Evolutionary conservation across 805 yeast species (phyloP).

Genomic region (Ogataea pini): DNA sequence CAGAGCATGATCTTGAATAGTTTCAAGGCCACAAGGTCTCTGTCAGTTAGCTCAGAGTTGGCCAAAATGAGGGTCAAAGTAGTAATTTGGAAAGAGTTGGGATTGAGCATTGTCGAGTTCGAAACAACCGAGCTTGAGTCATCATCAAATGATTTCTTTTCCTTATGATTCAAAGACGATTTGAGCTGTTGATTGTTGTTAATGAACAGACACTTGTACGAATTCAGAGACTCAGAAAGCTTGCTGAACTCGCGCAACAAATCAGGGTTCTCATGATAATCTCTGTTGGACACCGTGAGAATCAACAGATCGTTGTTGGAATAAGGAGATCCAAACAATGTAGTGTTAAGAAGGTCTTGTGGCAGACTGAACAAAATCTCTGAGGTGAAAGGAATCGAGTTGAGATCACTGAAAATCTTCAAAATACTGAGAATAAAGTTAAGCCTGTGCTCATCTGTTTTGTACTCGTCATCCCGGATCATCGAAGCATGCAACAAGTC

Average conservation of each 20-base stretch:
- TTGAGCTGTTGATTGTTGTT: constrained; percentile 29
- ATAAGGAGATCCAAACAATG: constrained; percentile 23
- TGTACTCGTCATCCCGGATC: constrained; percentile 24
- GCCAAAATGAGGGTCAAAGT: constrained; percentile 26
- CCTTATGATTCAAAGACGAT: not conserved
- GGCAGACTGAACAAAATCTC: constrained; percentile 35
- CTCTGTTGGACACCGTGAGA: constrained; percentile 25
- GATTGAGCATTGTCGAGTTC: constrained; percentile 30
- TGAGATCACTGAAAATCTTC: constrained; percentile 35
- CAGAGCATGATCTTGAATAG: constrained; percentile 26
- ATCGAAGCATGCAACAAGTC: constrained; percentile 67
- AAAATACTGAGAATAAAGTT: constrained; percentile 39
- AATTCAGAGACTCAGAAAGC: constrained; percentile 13
- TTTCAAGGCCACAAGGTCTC: constrained; percentile 28
- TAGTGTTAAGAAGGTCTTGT: constrained; percentile 26
- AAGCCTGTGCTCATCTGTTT: constrained; percentile 33
- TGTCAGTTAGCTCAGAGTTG: constrained; percentile 15
- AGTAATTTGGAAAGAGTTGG: constrained; percentile 30
- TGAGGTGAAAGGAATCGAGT: constrained; percentile 32
- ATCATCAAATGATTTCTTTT: not conserved
- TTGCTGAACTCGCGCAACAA: constrained; percentile 16
- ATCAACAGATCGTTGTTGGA: constrained; percentile 27
- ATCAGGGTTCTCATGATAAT: constrained; percentile 19
- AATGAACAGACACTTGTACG: constrained; percentile 28
- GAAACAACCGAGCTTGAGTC: constrained; percentile 23